A percentile compares a stretch with the other conserved stretches of the same genome.
Conservation (phyloP, 2,329 filamentous ascomycete species). For the Penicillium aurantiogriseum region DNA sequence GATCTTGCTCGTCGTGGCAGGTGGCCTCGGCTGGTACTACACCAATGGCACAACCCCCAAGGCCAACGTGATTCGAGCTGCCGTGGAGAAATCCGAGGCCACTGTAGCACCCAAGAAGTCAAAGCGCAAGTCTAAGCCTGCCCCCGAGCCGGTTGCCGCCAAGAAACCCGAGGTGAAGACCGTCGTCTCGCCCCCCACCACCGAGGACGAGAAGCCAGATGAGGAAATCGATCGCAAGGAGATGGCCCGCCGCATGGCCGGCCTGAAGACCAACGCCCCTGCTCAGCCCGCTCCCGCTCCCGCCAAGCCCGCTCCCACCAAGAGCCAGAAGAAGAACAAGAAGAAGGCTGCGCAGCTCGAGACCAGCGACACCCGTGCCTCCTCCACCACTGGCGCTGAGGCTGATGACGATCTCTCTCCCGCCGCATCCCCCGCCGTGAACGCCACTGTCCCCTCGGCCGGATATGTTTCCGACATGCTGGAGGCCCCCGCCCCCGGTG, state of each 20-base stretch:
- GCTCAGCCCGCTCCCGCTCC: conserved; percentile 61
- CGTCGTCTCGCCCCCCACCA: conserved; percentile 27
- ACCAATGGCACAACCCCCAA: conserved; percentile 36
- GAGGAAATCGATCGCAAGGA: conserved; percentile 68
- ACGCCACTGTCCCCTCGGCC: conserved; percentile 43
- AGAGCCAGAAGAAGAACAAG: conserved; percentile 64
- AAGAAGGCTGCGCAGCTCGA: conserved; percentile 62
- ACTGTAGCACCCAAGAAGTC: conserved; percentile 39
- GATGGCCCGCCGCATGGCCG: conserved; percentile 72
- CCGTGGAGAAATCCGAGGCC: conserved; percentile 37
- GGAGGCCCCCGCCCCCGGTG: conserved; percentile 65
- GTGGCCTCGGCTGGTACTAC: conserved; percentile 45
- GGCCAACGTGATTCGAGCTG: conserved; percentile 31
- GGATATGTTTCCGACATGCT: conserved; percentile 89
- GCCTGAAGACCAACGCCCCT: conserved; percentile 52
- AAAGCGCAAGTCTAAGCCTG: conserved; percentile 41
- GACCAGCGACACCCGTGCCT: conserved; percentile 55
- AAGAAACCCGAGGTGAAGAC: conserved; percentile 34
- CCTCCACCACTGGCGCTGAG: conserved; percentile 71
- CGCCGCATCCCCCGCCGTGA: conserved; percentile 62
- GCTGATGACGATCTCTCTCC: conserved; percentile 79
- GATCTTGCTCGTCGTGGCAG: conserved; percentile 43
- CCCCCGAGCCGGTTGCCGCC: conserved; percentile 28
- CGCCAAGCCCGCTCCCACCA: conserved; percentile 43
- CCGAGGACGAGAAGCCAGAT: conserved; percentile 43